Evolutionary conservation across 169 alveolate species (phyloP), one percentile per base, ranked within the genome.

Genomic region (Eimeria zaria): DNA sequence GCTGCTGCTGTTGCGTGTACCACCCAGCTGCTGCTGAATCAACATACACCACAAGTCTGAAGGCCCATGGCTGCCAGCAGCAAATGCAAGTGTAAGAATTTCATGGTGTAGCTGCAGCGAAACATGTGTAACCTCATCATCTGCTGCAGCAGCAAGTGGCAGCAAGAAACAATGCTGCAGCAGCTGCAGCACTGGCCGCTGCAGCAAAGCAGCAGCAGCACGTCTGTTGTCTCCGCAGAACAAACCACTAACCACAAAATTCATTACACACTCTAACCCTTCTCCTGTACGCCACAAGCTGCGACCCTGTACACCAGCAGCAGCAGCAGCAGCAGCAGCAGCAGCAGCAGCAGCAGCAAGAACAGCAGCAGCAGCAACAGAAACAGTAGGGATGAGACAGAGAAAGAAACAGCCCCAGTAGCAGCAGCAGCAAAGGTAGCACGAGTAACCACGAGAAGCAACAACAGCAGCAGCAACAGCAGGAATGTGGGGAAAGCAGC

Each of bases 51-150:
- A 83, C 53, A 83, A 39, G 30, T 83, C 91, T 8, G 91, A 55
- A 30, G 91, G 76, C 22, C 91, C 91, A 51, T 81, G 90, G 20
- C 44, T 41, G 46, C 67, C 81, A 14, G 53, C 91, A 60, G 27
- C 36, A 39, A 92, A 92, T 51, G 90, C 96, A 48, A 80, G 53
- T 53, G 87, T 58, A n/a, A 92, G 85, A 1, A 92, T n/a, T 27
- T 92, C 92, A 85, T 92, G 91, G 30, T 55, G 90, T 55, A 92
- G 92, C 87, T 92, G 96, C 41, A 76, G 71, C 20, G 96, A 92
- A 84, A 92, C 78, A 64, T 51, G 91, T 33, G 76, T 36, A 9
- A 92, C 80, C 12, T 71, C 96, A n/a, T 78, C 92, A 14, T 39
- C 81, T 41, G 96, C 88, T 36, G 80, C 78, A 12, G 87, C 88